phyloP scores from a whole-genome alignment of 2,329 filamentous ascomycete genomes.

The Lachnellula subtilissima region DNA sequence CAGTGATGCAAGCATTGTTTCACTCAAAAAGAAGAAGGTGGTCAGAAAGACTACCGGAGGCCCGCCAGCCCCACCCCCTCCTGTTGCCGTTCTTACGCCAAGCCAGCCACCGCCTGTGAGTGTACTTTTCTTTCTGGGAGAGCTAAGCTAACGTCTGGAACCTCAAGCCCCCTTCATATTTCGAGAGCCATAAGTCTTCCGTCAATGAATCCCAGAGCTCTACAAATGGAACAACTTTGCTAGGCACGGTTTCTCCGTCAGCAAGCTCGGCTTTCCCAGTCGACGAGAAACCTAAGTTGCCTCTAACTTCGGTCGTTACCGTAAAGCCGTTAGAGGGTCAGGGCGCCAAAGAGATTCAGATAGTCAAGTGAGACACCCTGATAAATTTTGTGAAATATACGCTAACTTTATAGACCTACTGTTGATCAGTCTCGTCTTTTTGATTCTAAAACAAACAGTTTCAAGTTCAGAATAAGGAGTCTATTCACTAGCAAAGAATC shows the following conservation, averaged over 20 bases:
- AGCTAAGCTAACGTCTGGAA: neutral
- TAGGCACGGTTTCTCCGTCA: conserved; percentile 1
- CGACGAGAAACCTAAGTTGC: neutral
- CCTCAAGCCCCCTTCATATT: conserved; percentile 9
- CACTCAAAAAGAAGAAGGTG: neutral
- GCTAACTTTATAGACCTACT: conserved; percentile 15
- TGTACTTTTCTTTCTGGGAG: neutral
- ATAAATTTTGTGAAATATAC: neutral
- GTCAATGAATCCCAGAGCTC: neutral
- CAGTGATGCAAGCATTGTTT: conserved; percentile 6
- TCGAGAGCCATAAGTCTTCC: conserved; percentile 5
- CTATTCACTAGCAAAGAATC: conserved; percentile 27
- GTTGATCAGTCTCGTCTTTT: conserved; percentile 19
- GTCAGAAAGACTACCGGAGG: neutral
- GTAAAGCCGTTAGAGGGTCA: neutral
- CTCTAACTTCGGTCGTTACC: neutral
- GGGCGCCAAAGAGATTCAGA: conserved; percentile 3
- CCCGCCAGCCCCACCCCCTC: neutral
- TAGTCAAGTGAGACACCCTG: conserved; percentile 1
- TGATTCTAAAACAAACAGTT: conserved; percentile 14
- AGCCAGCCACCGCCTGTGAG: neutral
- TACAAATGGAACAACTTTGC: neutral
- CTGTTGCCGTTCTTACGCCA: too few relatives aligned
- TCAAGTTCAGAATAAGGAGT: conserved; percentile 23
- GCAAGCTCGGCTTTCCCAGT: neutral